These are phyloP conservation scores for Phragmites australis DNA, from an alignment of 176 grass and related monocot species.

Conservation along the genomic window DNA sequence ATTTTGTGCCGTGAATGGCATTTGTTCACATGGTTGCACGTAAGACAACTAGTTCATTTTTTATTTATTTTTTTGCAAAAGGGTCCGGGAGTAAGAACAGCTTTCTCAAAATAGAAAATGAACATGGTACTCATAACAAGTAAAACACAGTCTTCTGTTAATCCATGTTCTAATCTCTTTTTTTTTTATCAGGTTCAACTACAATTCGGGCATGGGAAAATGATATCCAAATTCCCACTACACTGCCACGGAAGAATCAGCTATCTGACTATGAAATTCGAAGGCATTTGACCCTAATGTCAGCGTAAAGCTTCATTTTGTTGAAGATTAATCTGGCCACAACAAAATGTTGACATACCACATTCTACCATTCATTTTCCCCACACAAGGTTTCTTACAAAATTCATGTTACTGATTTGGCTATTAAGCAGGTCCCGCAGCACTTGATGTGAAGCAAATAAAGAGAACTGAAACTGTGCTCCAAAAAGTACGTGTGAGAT, in stretches of 20 bases:
- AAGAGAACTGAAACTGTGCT: not conserved
- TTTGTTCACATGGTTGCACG: not conserved
- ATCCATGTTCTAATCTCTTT: not conserved
- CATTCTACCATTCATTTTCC: not conserved
- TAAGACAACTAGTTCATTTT: not conserved
- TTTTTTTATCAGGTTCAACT: not conserved
- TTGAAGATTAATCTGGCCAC: not conserved
- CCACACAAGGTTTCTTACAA: not conserved
- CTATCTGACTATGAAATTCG: not conserved
- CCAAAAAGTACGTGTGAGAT: not conserved
- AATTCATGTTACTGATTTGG: not conserved
- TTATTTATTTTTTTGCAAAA: not conserved
- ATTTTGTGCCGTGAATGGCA: not conserved
- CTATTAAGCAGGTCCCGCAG: not conserved
- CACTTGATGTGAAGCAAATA: not conserved
- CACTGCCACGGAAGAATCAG: not conserved
- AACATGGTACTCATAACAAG: not conserved
- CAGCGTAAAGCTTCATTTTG: not conserved
- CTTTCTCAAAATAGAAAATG: not conserved
- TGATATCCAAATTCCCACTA: not conserved
- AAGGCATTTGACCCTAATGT: not conserved
- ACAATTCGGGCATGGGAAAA: not conserved
- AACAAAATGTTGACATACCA: not conserved
- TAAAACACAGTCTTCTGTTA: not conserved
- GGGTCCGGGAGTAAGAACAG: not conserved